Base-by-base conservation (phyloP, 495 filamentous ascomycete species). In the Aspergillus baeticus region DNA sequence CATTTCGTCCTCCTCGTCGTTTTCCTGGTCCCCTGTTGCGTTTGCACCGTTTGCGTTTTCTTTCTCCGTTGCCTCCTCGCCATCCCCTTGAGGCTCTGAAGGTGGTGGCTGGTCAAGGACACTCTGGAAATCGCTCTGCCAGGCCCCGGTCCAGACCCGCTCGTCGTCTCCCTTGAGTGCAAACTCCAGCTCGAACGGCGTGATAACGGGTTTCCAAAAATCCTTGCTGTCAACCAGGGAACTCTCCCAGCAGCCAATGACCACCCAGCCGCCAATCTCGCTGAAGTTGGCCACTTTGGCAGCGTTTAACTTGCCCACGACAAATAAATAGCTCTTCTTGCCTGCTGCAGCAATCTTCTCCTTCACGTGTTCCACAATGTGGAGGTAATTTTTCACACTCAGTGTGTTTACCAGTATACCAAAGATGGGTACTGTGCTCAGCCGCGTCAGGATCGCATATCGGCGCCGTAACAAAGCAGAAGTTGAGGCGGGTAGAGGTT, bases 191-290 rank as follows among this genome's bases (percentile, higher is more conserved):
- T 98, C 94, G 65, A 91, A 98, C 2, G 94, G 92, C 10, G 95
- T 98, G 33, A 98, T 82, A 4, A 98, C 82, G 1, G 91, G 90
- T 65, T 81, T 86, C 74, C 82, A 97, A 62, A 94, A 92, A 10
- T 90, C 91, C 59, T 87, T 87, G 57, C 88, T 88, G 60, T 89
- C 90, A 11, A 98, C 83, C 42, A 98, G 75, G 54, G 87, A 87
- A 65, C 93, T 96, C 71, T 98, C 94, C 94, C 95, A 98, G 72
- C 94, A 98, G 10, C 95, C 95, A 38, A 98, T 88, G 1, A 97
- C 92, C 0, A 98, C 92, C 94, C 94, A 98, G 13, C 89, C 95
- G 17, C 89, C 92, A 10, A 98, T 81, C 71, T 98, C 94, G 50
- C 86, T 82, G 70, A 98, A 98, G 70, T 98, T 98, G 20, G 94